phyloP scores from a whole-genome alignment of 1,139 yeast genomes.

The Taphrina deformans region DNA sequence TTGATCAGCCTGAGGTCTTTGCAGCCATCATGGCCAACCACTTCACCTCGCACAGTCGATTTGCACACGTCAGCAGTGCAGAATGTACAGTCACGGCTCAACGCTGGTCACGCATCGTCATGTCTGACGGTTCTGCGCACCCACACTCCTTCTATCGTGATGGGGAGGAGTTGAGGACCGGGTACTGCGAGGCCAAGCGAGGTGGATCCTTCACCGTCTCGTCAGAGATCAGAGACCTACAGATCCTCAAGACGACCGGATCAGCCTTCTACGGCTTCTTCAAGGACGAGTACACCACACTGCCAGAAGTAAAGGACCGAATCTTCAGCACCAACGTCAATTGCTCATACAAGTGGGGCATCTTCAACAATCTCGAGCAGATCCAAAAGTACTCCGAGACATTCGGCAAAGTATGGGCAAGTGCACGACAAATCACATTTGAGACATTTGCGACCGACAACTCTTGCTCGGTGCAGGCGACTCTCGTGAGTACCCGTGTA shows the following conservation, averaged over 20 bases:
- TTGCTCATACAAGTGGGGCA: constrained; percentile 69
- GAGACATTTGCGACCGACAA: constrained; percentile 79
- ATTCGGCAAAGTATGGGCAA: constrained; percentile 46
- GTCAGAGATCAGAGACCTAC: constrained; percentile 78
- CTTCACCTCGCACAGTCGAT: constrained; percentile 60
- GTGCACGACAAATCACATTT: constrained; percentile 68
- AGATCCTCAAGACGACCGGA: constrained; percentile 89
- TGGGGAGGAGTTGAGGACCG: constrained; percentile 75
- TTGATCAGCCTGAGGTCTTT: constrained; percentile 82
- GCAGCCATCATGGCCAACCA: constrained; percentile 83
- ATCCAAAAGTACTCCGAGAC: constrained; percentile 46
- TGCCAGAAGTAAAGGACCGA: constrained; percentile 77
- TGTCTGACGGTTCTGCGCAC: constrained; percentile 65
- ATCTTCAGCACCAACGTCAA: constrained; percentile 84
- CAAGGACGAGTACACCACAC: constrained; percentile 82
- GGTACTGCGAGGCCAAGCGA: constrained; percentile 55
- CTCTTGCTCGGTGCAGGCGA: constrained; percentile 90
- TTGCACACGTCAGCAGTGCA: constrained; percentile 71
- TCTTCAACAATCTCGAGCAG: constrained; percentile 57
- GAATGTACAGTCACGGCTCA: constrained; percentile 67
- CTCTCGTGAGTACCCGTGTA: constrained; percentile 53
- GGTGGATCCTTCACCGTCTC: constrained; percentile 55
- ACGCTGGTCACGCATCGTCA: constrained; percentile 75
- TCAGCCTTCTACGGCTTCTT: constrained; percentile 88
- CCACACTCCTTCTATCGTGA: constrained; percentile 81